A percentile compares a stretch with the other conserved stretches of the same genome.
phyloP scores from a whole-genome alignment of 106 monocot species.

The Iris macrosiphon region DNA sequence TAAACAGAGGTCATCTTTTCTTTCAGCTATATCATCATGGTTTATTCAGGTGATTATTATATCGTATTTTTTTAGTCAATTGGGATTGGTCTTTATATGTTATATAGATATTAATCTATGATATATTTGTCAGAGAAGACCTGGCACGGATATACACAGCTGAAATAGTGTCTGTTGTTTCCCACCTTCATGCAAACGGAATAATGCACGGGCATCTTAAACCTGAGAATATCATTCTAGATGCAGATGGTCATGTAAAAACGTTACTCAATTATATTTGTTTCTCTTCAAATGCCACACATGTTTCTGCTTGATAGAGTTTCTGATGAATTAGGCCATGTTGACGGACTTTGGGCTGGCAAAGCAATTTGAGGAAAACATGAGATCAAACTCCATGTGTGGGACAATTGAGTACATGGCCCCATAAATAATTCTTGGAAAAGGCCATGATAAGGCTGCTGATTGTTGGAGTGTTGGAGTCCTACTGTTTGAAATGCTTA shows the following conservation, averaged over 20 bases:
- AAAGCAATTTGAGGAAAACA: constrained; percentile 89
- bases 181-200: constrained; percentile 97
- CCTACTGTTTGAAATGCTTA: constrained; percentile 95
- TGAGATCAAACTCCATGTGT: constrained; percentile 95
- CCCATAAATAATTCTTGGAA: constrained; percentile 91
- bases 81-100: not conserved
- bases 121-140: constrained; percentile 65
- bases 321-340: constrained; percentile 52
- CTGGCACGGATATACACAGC: constrained; percentile 89
- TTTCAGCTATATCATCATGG: constrained; percentile 94
- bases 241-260: constrained; percentile 94
- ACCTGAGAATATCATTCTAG: constrained; percentile 96
- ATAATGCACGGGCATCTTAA: constrained; percentile 98
- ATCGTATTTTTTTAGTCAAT: not conserved
- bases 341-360: constrained; percentile 97
- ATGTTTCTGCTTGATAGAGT: not conserved
- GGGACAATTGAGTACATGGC: constrained; percentile 99
- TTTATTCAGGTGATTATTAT: constrained; percentile 61
- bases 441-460: constrained; percentile 97
- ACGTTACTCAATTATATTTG: not conserved
- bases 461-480: constrained; percentile 99
- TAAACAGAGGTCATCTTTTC: constrained; percentile 94
- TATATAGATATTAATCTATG: not conserved
- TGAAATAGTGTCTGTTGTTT: constrained; percentile 96
- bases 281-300: not conserved